Evolutionary conservation across 768 basidiomycete species (phyloP).

Genomic region (Hygrophoropsis aurantiaca): DNA sequence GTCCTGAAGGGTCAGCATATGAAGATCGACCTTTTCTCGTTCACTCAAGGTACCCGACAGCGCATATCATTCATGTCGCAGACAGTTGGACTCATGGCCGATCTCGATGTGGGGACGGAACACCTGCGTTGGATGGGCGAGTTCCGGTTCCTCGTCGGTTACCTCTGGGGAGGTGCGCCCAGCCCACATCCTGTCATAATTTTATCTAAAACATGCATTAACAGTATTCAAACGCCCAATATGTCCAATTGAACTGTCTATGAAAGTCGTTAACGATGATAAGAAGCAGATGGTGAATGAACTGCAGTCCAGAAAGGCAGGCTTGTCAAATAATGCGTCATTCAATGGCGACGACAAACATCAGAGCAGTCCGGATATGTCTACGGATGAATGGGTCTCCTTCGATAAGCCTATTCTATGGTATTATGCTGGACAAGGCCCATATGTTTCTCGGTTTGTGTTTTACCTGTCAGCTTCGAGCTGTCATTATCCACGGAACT

Average conservation of each 20-base stretch:
- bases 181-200: not conserved
- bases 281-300: constrained; percentile 68
- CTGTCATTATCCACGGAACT: not conserved
- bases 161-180: constrained; percentile 62
- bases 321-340: constrained; percentile 6
- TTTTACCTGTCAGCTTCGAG: constrained; percentile 16
- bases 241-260: constrained; percentile 70
- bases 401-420: constrained; percentile 69
- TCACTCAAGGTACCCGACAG: constrained; percentile 65
- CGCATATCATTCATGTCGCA: constrained; percentile 83
- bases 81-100: constrained; percentile 81
- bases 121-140: constrained; percentile 87
- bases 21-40: constrained; percentile 73
- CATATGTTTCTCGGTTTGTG: constrained; percentile 74
- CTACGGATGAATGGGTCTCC: constrained; percentile 65
- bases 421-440: constrained; percentile 77
- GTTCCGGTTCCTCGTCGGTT: constrained; percentile 72
- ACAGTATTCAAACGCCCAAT: constrained; percentile 59
- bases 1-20: constrained; percentile 75
- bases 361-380: constrained; percentile 28
- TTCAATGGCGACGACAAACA: constrained; percentile 11
- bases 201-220: constrained; percentile 1
- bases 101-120: constrained; percentile 82
- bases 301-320: constrained; percentile 39
- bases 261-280: constrained; percentile 68